phyloP scores from a whole-genome alignment of 768 basidiomycete genomes.

The Russula earlei region DNA sequence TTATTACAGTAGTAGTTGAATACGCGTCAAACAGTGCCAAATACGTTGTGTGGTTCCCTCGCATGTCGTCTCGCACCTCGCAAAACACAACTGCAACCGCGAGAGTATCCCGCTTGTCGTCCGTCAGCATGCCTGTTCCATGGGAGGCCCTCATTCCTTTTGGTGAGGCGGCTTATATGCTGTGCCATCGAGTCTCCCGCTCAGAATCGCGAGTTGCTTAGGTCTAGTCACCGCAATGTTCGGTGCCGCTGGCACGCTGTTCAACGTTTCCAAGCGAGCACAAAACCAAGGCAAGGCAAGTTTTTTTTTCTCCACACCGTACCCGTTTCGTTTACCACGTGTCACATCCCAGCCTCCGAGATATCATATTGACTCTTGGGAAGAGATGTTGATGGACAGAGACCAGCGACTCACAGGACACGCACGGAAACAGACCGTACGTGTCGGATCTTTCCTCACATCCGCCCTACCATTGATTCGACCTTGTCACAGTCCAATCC shows the following conservation, averaged over 20 bases:
- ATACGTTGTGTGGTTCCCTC: neutral
- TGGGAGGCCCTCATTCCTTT: slow-evolving; percentile 98
- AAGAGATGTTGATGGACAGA: slow-evolving; percentile 92
- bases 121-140: slow-evolving; percentile 75
- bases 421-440: slow-evolving; percentile 73
- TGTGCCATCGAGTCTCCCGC: neutral
- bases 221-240: slow-evolving; percentile 84
- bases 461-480: slow-evolving; percentile 34
- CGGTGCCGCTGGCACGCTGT: slow-evolving; percentile 79
- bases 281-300: slow-evolving; percentile 89
- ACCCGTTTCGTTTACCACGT: neutral
- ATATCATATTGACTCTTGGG: slow-evolving; percentile 83
- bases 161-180: slow-evolving; percentile 36
- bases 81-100: no score
- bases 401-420: slow-evolving; percentile 85
- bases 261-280: slow-evolving; percentile 65
- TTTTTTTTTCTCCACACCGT: neutral
- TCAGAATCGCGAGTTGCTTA: slow-evolving; percentile 26
- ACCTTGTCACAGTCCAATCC: slow-evolving; percentile 47
- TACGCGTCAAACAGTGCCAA: slow-evolving; percentile 15
- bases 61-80: no score
- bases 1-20: neutral
- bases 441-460: slow-evolving; percentile 24
- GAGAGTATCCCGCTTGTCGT: no score
- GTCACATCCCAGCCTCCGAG: slow-evolving; percentile 53